Conservation (phyloP, 306 rosid genomes). For the Castanospermum australe region DNA sequence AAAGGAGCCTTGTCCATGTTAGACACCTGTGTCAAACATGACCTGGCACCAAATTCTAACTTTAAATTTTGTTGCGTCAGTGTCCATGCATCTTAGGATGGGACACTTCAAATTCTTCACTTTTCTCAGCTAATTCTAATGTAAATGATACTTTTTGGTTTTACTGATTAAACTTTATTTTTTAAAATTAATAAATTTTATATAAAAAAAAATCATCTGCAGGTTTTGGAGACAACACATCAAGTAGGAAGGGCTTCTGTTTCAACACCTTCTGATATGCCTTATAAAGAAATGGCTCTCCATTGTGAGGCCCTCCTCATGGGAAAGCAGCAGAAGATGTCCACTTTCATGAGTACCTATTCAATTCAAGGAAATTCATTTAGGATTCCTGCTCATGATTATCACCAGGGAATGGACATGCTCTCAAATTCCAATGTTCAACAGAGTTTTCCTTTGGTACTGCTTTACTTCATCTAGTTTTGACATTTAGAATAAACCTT, state of each 20-base stretch:
- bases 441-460: slow-evolving; percentile 45
- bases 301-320: slow-evolving; percentile 71
- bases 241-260: slow-evolving; percentile 72
- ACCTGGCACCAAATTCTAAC: neutral
- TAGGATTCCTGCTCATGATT: slow-evolving; percentile 27
- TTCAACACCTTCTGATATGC: slow-evolving; percentile 63
- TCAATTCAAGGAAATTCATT: slow-evolving; percentile 41
- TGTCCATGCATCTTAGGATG: neutral
- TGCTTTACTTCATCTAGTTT: slow-evolving; percentile 14
- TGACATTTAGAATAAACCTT: neutral
- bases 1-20: neutral
- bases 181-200: neutral
- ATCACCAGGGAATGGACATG: slow-evolving; percentile 33
- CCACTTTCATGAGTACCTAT: slow-evolving; percentile 48
- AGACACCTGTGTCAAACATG: neutral
- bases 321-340: slow-evolving; percentile 75
- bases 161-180: neutral
- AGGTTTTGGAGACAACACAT: slow-evolving; percentile 64
- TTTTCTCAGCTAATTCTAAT: neutral
- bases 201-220: slow-evolving; percentile 2
- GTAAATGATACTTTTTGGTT: neutral
- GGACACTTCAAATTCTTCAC: neutral
- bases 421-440: slow-evolving; percentile 33
- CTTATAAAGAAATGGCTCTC: slow-evolving; percentile 82
- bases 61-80: neutral